Evolutionary conservation across 805 yeast species (phyloP).

Genomic region (Phaffomyces opuntiae): DNA sequence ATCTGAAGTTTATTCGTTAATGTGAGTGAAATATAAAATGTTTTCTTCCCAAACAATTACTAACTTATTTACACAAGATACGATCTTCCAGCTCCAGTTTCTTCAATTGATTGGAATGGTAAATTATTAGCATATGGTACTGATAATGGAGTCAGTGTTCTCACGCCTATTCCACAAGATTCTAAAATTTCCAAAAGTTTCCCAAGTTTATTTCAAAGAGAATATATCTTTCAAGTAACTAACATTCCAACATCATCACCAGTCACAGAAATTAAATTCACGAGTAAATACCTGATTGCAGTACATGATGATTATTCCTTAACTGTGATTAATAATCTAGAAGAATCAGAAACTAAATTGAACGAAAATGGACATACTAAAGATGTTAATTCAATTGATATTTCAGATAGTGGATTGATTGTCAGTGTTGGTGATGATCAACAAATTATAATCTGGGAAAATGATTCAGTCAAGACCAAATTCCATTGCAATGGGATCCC

Average conservation of each 20-base stretch:
- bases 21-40: conserved; percentile 8
- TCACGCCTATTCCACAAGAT: conserved; percentile 18
- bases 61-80: conserved; percentile 7
- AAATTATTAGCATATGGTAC: conserved; percentile 15
- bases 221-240: conserved; percentile 20
- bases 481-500: conserved; percentile 17
- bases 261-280: conserved; percentile 14
- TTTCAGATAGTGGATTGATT: conserved; percentile 23
- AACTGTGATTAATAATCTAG: conserved; percentile 16
- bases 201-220: conserved; percentile 18
- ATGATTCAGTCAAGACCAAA: conserved; percentile 8
- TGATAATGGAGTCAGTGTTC: conserved; percentile 16
- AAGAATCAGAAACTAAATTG: conserved; percentile 9
- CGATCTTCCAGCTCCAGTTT: conserved; percentile 13
- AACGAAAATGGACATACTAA: conserved; percentile 13
- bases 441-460: conserved; percentile 25
- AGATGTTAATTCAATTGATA: conserved; percentile 26
- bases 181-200: conserved; percentile 18
- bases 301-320: conserved; percentile 17
- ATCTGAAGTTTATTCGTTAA: conserved; percentile 17
- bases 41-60: background rate
- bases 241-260: conserved; percentile 8
- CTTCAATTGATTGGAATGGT: conserved; percentile 21
- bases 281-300: conserved; percentile 15
- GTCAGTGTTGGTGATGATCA: conserved; percentile 28